Conservation (phyloP, 176 grass and related monocot genomes). For the Oryza officinalis region DNA sequence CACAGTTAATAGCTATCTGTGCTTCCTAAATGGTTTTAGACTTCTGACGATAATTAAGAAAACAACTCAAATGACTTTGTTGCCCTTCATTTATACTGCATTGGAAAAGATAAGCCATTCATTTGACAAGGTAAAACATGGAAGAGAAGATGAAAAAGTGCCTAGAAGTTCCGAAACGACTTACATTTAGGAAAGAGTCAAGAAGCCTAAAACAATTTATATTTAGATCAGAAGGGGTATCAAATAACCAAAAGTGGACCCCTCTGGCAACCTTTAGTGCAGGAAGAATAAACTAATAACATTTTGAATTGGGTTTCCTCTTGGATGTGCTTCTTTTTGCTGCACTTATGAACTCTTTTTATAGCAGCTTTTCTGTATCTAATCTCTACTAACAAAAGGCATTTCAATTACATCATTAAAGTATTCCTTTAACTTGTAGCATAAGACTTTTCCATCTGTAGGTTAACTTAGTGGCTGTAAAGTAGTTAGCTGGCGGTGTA, state of each 20-base stretch:
- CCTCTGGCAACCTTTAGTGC: neutral
- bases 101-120: neutral
- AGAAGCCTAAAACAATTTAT: too few relatives aligned
- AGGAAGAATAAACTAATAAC: conserved; percentile 12
- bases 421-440: neutral
- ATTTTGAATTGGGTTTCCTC: neutral
- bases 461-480: neutral
- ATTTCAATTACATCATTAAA: neutral
- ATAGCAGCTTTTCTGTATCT: too few relatives aligned
- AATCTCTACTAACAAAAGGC: too few relatives aligned
- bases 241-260: neutral
- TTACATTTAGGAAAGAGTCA: too few relatives aligned
- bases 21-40: neutral
- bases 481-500: neutral
- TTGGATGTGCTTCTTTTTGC: neutral
- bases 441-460: neutral
- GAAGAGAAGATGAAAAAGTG: neutral
- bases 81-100: neutral
- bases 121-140: neutral
- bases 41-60: neutral
- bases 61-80: neutral
- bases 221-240: neutral
- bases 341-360: too few relatives aligned
- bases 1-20: neutral
- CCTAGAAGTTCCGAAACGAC: too few relatives aligned